Conservation (phyloP, 169 alveolate species). For the Cryptosporidium tyzzeri region DNA sequence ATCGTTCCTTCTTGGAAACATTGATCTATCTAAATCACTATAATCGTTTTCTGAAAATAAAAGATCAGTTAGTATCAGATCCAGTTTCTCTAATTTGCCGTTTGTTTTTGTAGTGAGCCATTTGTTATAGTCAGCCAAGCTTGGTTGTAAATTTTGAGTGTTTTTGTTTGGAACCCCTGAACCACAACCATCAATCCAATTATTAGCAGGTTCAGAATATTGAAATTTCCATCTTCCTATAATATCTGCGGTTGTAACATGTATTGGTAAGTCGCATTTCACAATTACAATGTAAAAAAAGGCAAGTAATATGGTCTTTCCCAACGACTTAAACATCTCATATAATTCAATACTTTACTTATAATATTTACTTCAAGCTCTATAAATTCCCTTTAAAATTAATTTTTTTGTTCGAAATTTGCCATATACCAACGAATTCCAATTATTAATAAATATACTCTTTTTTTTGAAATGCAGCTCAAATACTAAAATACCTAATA, state of each 20-base stretch:
- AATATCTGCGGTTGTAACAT: slow-evolving; percentile 77
- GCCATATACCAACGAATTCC: background rate
- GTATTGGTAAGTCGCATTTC: slow-evolving; percentile 79
- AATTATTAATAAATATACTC: background rate
- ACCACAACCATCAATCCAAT: slow-evolving; percentile 79
- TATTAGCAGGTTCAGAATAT: slow-evolving; percentile 55
- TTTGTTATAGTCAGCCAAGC: slow-evolving; percentile 50
- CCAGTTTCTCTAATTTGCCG: slow-evolving; percentile 12
- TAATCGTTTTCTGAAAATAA: slow-evolving; percentile 7
- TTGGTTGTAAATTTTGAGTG: slow-evolving; percentile 77
- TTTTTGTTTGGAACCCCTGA: slow-evolving; percentile 80
- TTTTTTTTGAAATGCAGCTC: background rate
- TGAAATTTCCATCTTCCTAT: slow-evolving; percentile 78
- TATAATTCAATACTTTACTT: background rate
- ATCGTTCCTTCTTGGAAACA: slow-evolving; percentile 31
- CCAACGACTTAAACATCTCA: background rate
- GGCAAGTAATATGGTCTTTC: background rate
- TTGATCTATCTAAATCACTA: background rate
- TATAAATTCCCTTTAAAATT: background rate
- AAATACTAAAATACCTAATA: background rate
- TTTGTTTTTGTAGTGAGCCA: slow-evolving; percentile 46
- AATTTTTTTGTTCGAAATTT: background rate
- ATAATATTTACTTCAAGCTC: background rate
- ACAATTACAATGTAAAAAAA: background rate
- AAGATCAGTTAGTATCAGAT: slow-evolving; percentile 38